Base-by-base conservation (phyloP, 257 asterid species). In the Gentiana macrophylla region DNA sequence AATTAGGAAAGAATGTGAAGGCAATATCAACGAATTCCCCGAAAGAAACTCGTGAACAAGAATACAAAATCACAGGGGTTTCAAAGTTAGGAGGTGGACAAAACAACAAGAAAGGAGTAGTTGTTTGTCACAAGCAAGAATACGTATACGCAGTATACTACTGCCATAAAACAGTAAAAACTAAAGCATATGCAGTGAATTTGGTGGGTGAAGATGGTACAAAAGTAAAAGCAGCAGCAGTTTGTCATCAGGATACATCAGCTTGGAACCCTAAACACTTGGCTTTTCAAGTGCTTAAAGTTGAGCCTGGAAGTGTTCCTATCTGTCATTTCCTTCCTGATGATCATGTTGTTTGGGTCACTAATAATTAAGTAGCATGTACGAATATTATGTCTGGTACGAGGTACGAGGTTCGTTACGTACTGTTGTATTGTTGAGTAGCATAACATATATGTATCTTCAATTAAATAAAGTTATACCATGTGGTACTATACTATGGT, bases 251-350 rank as follows among this genome's bases (percentile, higher is more conserved):
- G 57, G 84, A 92, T 43, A 83, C 98, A 6, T 76, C 94, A 7
- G 73, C 70, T 33, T 87, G 97, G 98, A 87, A 91, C 72, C 97
- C 95, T 2, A 83, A 85, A 60, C 97, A 88, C 61, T 67, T 91
- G 80, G 95, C 98, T 10, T 91, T 91, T 47, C 84, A 80, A 71
- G 92, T 83, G 74, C 89, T 91, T 1, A 91, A 87, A 53, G 97
- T 91, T 69, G 76, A 76, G 67, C 98, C 97, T 0, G 97, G 98
- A 57, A 60, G 77, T 35, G 89, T 77, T 12, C 95, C 97, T 0
- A 68, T 92, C 54, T 92, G 98, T 67, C 98, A 92, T 79, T 92
- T 85, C 67, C 91, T 92, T 6, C 98, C 95, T 15, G 65, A 81
- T 69, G 92, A 92, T 80, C 95, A 92, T 49, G 59, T 92, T 64